phyloP scores from a whole-genome alignment of 345 rosid genomes.

The Psidium friedrichsthalianum region DNA sequence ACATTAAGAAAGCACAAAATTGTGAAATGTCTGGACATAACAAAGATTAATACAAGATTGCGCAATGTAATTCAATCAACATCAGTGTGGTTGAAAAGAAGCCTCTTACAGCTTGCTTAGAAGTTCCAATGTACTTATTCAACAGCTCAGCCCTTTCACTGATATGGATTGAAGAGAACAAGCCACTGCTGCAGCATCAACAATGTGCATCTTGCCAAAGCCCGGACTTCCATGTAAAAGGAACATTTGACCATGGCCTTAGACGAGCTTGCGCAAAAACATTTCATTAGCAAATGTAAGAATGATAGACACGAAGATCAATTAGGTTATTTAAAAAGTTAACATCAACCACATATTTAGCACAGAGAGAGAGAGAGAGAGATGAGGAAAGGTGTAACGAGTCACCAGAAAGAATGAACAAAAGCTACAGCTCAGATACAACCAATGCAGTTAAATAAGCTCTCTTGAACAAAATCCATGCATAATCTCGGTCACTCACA shows the following conservation, averaged over 20 bases:
- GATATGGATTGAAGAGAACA: constrained; percentile 85
- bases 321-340: neutral
- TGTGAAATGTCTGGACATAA: neutral
- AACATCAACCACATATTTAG: neutral
- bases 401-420: neutral
- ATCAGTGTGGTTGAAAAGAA: neutral
- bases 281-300: neutral
- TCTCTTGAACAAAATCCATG: neutral
- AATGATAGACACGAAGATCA: neutral
- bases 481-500: neutral
- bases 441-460: neutral
- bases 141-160: constrained; percentile 80
- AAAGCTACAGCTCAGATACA: neutral
- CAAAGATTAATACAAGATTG: neutral
- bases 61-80: neutral
- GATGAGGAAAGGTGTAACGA: neutral
- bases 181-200: constrained; percentile 80
- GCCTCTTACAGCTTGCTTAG: constrained; percentile 78
- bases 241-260: constrained; percentile 34
- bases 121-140: constrained; percentile 89
- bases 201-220: constrained; percentile 93
- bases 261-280: neutral
- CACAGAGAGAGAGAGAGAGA: neutral
- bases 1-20: neutral
- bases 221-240: constrained; percentile 87